Percentiles rank a stretch among this genome's conserved stretches.
Conservation (phyloP, 2,329 filamentous ascomycete genomes). For the Claviceps cyperi region DNA sequence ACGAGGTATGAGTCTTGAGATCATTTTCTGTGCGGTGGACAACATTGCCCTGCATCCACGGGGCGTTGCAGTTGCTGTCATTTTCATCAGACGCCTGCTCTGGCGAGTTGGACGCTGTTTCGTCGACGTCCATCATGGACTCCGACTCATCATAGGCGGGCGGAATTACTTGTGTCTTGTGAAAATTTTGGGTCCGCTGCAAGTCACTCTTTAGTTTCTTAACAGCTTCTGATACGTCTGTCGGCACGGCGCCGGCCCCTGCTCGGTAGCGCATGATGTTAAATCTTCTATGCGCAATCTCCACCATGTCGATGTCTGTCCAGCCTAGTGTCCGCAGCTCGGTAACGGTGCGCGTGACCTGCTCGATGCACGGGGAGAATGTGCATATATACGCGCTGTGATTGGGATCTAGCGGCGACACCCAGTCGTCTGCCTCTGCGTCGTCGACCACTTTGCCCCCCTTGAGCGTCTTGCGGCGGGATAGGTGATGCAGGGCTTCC, state of each 20-base stretch:
- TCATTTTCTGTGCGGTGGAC: constrained; percentile 74
- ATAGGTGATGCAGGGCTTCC: constrained; percentile 64
- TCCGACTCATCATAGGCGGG: constrained; percentile 15
- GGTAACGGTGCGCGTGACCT: constrained; percentile 76
- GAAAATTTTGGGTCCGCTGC: constrained; percentile 50
- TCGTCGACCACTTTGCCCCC: constrained; percentile 7
- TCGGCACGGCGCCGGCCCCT: constrained; percentile 57
- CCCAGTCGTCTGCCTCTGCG: constrained; percentile 23
- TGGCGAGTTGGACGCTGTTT: constrained; percentile 8
- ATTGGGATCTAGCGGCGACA: constrained; percentile 55
- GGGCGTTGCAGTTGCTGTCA: constrained; percentile 26
- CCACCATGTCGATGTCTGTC: constrained; percentile 88
- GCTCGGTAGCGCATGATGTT: constrained; percentile 72
- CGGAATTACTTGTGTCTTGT: constrained; percentile 24
- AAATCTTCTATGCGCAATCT: constrained; percentile 65
- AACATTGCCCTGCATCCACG: constrained; percentile 63
- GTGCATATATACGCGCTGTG: constrained; percentile 70
- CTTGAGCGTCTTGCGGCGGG: constrained; percentile 28
- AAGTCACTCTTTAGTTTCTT: constrained; percentile 60
- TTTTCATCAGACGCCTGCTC: constrained; percentile 6
- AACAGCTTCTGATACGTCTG: constrained; percentile 68
- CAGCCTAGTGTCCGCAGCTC: constrained; percentile 69
- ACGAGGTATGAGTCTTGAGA: constrained; percentile 93
- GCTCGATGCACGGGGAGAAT: constrained; percentile 94
- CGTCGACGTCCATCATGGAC: constrained; percentile 28